Base-by-base conservation (phyloP, 257 asterid species). In the Petunia axillaris region DNA sequence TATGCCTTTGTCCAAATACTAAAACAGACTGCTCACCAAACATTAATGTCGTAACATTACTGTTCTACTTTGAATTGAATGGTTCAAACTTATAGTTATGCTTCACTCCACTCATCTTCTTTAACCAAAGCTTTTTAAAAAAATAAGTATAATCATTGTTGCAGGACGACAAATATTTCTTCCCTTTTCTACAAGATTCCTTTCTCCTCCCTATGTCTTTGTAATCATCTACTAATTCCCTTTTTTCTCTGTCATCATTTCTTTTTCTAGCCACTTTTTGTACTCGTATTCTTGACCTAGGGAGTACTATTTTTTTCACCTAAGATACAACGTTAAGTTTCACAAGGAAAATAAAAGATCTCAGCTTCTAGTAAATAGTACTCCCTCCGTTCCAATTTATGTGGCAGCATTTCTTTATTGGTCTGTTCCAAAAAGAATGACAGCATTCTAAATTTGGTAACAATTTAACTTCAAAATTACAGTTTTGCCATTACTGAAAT, bases 1-100 rank as follows among this genome's bases (percentile, higher is more conserved):
- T 81, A 84, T 85, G 81, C 79, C 37, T 68, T 77, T 63, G 80
- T 79, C 76, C 82, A 84, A 78, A 64, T 37, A 59, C 44, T 66
- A 85, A 87, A 83, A 84, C 82, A 89, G 98, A 91, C 94, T 85
- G 85, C 93, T 85, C 90, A 93, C 94, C 98, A 79, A 91, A 77
- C 81, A 25, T 0, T 25, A 41, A 60, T 73, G 50, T 48, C 50
- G 2, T 50, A 64, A 36, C 13, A 41, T 64, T 40, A 44, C 67
- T 77, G 3, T 77, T 57, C 68, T 59, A 64, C 62, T 64, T 76
- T 79, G 84, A 60, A 86, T 64, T 60, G 38, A 37, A 74, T 83
- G 80, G 71, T 73, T 8, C 59, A 80, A 76, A 81, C 39, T 66
- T 82, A 64, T 83, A 76, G 71, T 81, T 15, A 60, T 73, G 11